Evolutionary conservation across 2,329 filamentous ascomycete species (phyloP), one percentile per base, ranked within the genome.

Genomic region (Claviceps sp.): DNA sequence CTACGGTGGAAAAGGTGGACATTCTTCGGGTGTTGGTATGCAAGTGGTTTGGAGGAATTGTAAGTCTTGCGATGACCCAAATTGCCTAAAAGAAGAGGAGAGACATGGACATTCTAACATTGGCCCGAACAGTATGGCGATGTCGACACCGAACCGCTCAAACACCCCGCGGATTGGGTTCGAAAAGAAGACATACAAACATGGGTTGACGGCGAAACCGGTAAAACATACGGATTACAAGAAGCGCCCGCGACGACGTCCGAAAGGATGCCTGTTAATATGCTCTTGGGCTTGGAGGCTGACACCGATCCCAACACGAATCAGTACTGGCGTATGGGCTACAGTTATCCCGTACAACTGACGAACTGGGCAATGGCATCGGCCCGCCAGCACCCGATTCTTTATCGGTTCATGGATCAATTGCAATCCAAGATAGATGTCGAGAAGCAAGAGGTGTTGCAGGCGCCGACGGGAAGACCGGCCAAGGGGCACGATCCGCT

Each of bases 361-460:
- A 61, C 59, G 5, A 59, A 61, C 42, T 61, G 59, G 59, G 59
- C 59, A 5, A 49, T 61, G 53, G 59, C 59, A 2, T 58, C 58
- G 14, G 54, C 56, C 11, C 58, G 55, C 5, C 49, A 54, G 6
- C 59, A 61, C n/a, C 58, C 57, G 5, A 49, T 55, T 13, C 50
- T 61, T 24, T 47, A 49, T 7, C 55, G 52, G 30, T 61, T 58
- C 52, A 56, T 60, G 54, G 51, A 57, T n/a, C 54, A 49, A 13
- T 52, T 61, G 20, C 52, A 52, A 8, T 44, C 52, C 9, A 53
- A 54, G 30, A 47, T 57, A 7, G 47, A 52, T 22, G 48, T 38
- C 4, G 55, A 51, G 38, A 54, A 55, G 20, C 40, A 54, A n/a
- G 51, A 54, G 18, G 49, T 38, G 22, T 43, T 47, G 9, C 22